phyloP scores from a whole-genome alignment of 1,139 yeast genomes.

The Nakaseomyces bracarensis region DNA sequence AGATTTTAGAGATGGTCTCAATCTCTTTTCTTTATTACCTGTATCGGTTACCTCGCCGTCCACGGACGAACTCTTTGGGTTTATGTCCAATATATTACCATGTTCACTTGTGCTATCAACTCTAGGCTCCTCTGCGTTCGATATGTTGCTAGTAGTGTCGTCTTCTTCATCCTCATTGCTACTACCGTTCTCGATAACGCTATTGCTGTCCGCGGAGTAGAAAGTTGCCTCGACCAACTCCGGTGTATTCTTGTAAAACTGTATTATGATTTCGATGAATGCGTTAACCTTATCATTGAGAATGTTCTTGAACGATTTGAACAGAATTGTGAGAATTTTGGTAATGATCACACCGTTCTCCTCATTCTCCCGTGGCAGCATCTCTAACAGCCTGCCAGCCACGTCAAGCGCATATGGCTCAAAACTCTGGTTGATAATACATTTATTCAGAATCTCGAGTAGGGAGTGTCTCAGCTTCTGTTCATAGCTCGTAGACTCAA shows the following conservation, averaged over 20 bases:
- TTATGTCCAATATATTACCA: slow-evolving; percentile 2
- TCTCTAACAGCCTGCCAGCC: slow-evolving; percentile 50
- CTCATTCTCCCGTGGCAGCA: slow-evolving; percentile 75
- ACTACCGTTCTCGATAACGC: slow-evolving; percentile 6
- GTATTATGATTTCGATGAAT: slow-evolving; percentile 67
- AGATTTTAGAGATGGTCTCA: slow-evolving; percentile 56
- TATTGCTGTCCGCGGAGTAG: slow-evolving; percentile 27
- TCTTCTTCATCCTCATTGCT: slow-evolving; percentile 11
- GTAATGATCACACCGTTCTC: slow-evolving; percentile 90
- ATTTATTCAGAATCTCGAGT: slow-evolving; percentile 71
- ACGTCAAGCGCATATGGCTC: slow-evolving; percentile 62
- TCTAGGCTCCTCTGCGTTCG: slow-evolving; percentile 5
- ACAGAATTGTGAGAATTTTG: slow-evolving; percentile 82
- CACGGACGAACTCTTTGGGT: neutral
- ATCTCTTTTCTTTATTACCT: slow-evolving; percentile 14
- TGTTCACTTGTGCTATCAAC: neutral
- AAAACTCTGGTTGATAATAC: slow-evolving; percentile 75
- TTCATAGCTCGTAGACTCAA: slow-evolving; percentile 53
- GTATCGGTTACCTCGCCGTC: slow-evolving; percentile 4
- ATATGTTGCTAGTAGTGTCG: slow-evolving; percentile 6
- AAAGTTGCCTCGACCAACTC: slow-evolving; percentile 63
- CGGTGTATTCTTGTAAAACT: slow-evolving; percentile 74
- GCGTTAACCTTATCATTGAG: slow-evolving; percentile 68
- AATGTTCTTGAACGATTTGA: slow-evolving; percentile 69
- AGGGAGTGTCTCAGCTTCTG: slow-evolving; percentile 69